These are phyloP conservation scores for Pseudopithomyces chartarum DNA, from an alignment of 2,329 filamentous ascomycete genomes.

Conservation along the genomic window DNA sequence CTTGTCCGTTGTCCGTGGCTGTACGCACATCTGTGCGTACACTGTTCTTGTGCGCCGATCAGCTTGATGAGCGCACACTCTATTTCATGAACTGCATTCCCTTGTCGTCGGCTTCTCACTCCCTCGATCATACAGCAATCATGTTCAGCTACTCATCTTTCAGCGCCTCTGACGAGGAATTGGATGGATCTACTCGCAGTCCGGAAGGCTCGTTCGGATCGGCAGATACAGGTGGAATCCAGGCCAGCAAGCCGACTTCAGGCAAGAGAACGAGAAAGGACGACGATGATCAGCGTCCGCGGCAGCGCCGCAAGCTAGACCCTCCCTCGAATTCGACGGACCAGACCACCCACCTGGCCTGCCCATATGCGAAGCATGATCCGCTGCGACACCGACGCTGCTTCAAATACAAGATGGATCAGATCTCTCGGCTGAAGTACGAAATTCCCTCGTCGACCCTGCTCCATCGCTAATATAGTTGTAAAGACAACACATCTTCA, in stretches of 20 bases:
- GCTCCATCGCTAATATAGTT: neutral
- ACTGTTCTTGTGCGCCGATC: neutral
- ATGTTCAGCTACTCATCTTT: neutral
- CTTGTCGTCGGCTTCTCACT: neutral
- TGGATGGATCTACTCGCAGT: neutral
- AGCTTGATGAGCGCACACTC: neutral
- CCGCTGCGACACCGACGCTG: neutral
- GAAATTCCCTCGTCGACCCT: no score
- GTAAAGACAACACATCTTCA: neutral
- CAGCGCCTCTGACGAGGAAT: conserved; percentile 1
- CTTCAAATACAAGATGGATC: conserved; percentile 1
- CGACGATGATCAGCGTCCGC: neutral
- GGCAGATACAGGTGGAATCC: neutral
- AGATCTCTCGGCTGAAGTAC: neutral
- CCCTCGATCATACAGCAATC: neutral
- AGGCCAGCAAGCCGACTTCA: neutral
- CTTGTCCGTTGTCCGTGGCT: neutral
- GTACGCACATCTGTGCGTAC: conserved; percentile 3
- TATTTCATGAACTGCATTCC: neutral
- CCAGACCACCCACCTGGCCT: neutral
- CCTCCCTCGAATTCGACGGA: neutral
- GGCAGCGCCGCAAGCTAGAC: neutral
- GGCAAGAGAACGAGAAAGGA: neutral
- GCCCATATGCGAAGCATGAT: neutral
- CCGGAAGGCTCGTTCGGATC: neutral